phyloP scores from a whole-genome alignment of 305 asterid genomes.

The Rubia occidens region DNA sequence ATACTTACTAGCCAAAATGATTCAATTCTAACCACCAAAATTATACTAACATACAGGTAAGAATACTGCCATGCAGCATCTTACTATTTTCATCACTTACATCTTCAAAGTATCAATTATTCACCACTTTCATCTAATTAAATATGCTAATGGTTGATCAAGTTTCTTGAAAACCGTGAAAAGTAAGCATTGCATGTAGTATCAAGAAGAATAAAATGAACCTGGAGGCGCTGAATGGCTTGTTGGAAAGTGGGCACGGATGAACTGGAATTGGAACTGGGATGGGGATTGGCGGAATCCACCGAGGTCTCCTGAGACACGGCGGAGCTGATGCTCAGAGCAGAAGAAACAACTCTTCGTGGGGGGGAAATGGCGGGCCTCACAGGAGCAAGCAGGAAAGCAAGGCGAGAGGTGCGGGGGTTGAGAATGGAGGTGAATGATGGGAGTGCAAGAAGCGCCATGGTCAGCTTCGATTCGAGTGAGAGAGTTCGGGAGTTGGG shows the following conservation, averaged over 20 bases:
- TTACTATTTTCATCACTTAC: not conserved
- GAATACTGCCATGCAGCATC: not conserved
- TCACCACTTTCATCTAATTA: not conserved
- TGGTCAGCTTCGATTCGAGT: constrained; percentile 16
- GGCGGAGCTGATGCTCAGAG: constrained; percentile 26
- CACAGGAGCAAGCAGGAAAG: constrained; percentile 25
- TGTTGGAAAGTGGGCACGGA: constrained; percentile 74
- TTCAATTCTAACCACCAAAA: not conserved
- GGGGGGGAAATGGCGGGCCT: constrained; percentile 29
- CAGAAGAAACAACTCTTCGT: constrained; percentile 22
- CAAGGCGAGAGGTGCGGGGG: constrained; percentile 30
- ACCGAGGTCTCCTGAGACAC: constrained; percentile 20
- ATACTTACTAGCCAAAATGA: not conserved
- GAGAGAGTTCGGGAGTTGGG: not conserved
- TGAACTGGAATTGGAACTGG: constrained; percentile 20
- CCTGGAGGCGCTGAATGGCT: constrained; percentile 97
- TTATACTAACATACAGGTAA: not conserved
- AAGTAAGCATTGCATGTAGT: not conserved
- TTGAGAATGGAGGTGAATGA: constrained; percentile 48
- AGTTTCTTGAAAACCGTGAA: not conserved
- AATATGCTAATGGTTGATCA: not conserved
- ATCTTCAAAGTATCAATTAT: not conserved
- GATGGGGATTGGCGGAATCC: constrained; percentile 13
- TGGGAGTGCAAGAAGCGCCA: constrained; percentile 66
- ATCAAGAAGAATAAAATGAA: not conserved